phyloP scores from a whole-genome alignment of 1,284 basidiomycete species.

The Apiotrichum veenhuisii region DNA sequence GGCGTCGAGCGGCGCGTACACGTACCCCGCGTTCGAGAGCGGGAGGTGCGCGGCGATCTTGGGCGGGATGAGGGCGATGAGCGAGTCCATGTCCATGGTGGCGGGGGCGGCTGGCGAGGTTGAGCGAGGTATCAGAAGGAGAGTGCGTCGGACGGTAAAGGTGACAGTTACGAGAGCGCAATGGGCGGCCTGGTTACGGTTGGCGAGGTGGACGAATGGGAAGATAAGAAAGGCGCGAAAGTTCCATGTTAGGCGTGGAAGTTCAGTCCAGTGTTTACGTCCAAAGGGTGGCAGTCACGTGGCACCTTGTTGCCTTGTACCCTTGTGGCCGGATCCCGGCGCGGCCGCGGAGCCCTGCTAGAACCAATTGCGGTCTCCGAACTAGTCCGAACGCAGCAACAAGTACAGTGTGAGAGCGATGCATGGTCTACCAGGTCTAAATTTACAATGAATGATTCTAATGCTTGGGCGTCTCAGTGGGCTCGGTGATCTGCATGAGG shows the following conservation, averaged over 20 bases:
- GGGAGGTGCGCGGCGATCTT: constrained; percentile 16
- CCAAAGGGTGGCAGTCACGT: no score
- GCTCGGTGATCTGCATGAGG: not conserved
- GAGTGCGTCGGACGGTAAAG: not conserved
- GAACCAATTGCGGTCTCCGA: no score
- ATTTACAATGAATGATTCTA: not conserved
- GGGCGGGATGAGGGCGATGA: constrained; percentile 21
- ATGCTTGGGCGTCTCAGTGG: not conserved
- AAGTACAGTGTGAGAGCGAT: not conserved
- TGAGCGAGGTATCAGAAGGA: not conserved
- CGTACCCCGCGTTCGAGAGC: constrained; percentile 22
- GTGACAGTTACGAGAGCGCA: no score
- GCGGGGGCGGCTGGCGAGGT: not conserved
- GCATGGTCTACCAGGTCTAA: not conserved
- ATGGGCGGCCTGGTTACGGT: no score
- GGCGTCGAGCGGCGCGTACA: constrained; percentile 19
- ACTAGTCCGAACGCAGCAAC: no score
- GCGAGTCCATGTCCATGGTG: constrained; percentile 10
- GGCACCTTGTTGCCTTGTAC: no score
- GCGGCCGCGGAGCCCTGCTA: no score
- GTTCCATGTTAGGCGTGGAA: no score
- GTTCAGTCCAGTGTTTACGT: no score
- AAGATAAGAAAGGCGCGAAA: no score
- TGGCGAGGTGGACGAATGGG: no score
- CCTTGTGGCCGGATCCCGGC: no score